Evolutionary conservation across 352 stramenopile genomes (phyloP).

Genomic region (Thalassiosira mediterranea): DNA sequence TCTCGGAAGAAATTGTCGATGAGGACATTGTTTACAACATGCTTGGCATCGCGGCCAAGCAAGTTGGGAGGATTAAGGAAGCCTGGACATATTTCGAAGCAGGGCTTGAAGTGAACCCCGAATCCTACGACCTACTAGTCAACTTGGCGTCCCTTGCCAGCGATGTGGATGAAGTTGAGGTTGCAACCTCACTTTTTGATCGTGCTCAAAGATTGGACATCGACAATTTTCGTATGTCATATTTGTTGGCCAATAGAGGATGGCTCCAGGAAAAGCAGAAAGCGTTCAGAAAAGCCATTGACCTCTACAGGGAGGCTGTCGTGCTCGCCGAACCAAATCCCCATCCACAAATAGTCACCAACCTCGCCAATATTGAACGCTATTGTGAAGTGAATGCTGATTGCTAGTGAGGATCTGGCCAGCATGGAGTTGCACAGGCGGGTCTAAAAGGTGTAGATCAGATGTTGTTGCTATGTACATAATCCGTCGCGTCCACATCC

Average conservation of each 20-base stretch:
- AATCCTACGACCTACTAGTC: slow-evolving; percentile 32
- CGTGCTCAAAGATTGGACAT: slow-evolving; percentile 3
- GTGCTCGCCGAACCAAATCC: slow-evolving; percentile 18
- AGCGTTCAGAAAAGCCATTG: slow-evolving; percentile 2
- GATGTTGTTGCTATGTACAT: too few relatives aligned
- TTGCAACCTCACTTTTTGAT: slow-evolving; percentile 20
- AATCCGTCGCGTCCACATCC: too few relatives aligned
- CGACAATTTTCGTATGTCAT: slow-evolving; percentile 10
- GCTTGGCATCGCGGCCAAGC: slow-evolving; percentile 25
- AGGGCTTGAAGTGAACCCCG: slow-evolving; percentile 20
- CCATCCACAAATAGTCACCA: slow-evolving; percentile 34
- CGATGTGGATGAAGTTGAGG: slow-evolving; percentile 12
- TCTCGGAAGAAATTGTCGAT: slow-evolving; percentile 6
- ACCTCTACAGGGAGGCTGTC: slow-evolving; percentile 36
- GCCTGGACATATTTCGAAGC: slow-evolving; percentile 17
- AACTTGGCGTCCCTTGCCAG: slow-evolving; percentile 28
- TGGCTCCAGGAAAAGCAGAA: slow-evolving; percentile 36
- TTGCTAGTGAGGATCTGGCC: background rate
- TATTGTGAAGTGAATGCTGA: slow-evolving; percentile 13
- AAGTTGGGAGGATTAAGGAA: slow-evolving; percentile 20
- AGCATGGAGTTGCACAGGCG: too few relatives aligned
- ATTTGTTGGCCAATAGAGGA: slow-evolving; percentile 38
- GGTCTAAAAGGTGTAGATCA: too few relatives aligned
- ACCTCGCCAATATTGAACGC: slow-evolving; percentile 37
- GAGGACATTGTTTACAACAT: slow-evolving; percentile 30